Evolutionary conservation across 2,329 filamentous ascomycete genomes (phyloP), one percentile per base, ranked within the genome.

Genomic region (Aureobasidium subglaciale): DNA sequence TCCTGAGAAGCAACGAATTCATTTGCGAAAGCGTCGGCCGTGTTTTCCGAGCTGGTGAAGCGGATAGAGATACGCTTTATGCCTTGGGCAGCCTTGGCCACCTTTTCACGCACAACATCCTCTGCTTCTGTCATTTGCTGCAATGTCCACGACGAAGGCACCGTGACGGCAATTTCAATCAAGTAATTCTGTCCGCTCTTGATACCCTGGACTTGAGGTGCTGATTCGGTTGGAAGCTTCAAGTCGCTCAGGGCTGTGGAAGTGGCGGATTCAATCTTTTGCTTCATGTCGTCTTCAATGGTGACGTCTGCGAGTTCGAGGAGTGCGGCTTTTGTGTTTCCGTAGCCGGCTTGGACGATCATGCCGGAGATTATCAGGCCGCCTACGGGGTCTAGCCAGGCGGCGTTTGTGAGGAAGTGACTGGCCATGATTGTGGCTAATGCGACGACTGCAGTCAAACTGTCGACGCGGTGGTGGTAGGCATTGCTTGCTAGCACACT

Each of bases 111-210:
- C 32, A 97, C 79, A 2, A 78, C 74, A 32, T 86, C 81, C 70
- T 99, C 93, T 13, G 95, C 76, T 15, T 79, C 73, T 34, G 82
- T 78, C 7, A 85, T 81, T 55, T 87, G 81, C 53, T 84, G 81
- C 5, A 99, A 75, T 0, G 87, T 87, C 87, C 88, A 95, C 30
- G 76, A 74, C 20, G 78, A 80, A 0, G 92, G 90, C 15, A 95
- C 88, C 2, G 83, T 87, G 59, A 97, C 73, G 69, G 96, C 91
- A 7, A 99, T 71, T 63, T 97, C 93, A 63, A 97, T 85, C 27
- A 97, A 78, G 68, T 95, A 96, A 73, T 96, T 99, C 71, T 96
- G 93, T 27, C 93, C 93, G 3, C 90, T 93, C 73, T 99, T 99
- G 72, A 96, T 81, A 55, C 93, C 93, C 61, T 90, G 87, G 8